These are phyloP conservation scores for Hibiscus trionum DNA, from an alignment of 345 rosid species.

Conservation along the genomic window DNA sequence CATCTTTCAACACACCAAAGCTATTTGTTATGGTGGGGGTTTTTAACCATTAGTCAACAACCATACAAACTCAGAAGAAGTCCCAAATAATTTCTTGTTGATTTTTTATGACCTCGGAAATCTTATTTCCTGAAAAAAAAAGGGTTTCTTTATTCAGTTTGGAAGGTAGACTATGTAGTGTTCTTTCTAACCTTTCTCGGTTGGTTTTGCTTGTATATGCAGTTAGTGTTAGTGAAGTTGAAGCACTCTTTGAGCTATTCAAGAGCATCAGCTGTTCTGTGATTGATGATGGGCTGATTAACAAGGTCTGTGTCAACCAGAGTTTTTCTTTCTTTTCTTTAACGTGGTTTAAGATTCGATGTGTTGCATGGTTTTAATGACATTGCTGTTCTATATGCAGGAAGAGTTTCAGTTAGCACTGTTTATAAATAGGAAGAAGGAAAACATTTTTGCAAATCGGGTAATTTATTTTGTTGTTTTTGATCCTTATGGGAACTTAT, in stretches of 20 bases:
- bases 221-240: constrained; percentile 99
- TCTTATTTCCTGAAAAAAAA: no score
- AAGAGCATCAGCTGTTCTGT: constrained; percentile 97
- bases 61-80: no score
- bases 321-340: constrained; percentile 5
- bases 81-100: no score
- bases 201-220: constrained; percentile 22
- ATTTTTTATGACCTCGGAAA: no score
- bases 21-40: no score
- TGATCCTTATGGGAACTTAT: not conserved
- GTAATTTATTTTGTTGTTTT: constrained; percentile 24
- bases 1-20: not conserved
- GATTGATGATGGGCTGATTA: constrained; percentile 91
- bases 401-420: constrained; percentile 95
- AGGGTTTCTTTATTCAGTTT: no score
- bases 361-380: not conserved
- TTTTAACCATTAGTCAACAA: no score
- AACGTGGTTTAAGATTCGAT: not conserved
- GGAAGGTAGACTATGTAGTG: no score
- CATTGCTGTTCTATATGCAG: constrained; percentile 38
- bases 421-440: constrained; percentile 85
- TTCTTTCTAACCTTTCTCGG: not conserved
- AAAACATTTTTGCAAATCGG: constrained; percentile 90
- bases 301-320: constrained; percentile 42
- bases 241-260: constrained; percentile 91